Evolutionary conservation across 345 rosid genomes (phyloP).

Genomic region (Excoecaria agallocha): DNA sequence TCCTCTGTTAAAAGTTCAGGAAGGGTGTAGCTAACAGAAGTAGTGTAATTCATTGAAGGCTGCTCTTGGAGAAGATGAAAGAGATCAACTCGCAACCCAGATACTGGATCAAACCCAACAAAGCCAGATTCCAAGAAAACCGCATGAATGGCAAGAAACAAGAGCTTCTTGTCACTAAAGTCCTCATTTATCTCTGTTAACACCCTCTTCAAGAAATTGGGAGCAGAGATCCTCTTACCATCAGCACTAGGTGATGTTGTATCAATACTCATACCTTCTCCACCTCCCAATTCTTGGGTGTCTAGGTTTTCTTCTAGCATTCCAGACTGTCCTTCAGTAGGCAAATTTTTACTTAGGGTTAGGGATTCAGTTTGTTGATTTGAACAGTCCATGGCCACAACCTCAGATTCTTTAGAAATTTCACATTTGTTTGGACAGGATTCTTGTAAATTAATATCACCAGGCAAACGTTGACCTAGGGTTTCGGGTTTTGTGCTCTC

Average conservation of each 20-base stretch:
- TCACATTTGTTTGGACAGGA: slow-evolving; percentile 14
- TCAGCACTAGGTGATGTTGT: slow-evolving; percentile 10
- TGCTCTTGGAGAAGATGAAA: slow-evolving; percentile 45
- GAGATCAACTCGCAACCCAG: slow-evolving; percentile 37
- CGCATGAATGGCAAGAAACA: slow-evolving; percentile 61
- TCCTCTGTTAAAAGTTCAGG: slow-evolving; percentile 39
- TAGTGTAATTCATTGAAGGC: slow-evolving; percentile 27
- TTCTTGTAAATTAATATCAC: neutral
- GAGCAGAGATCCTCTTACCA: slow-evolving; percentile 43
- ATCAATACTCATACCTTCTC: slow-evolving; percentile 33
- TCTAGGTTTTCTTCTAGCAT: neutral
- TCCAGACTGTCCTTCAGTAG: neutral
- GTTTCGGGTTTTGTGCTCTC: neutral
- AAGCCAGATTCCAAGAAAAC: slow-evolving; percentile 74
- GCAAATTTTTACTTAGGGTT: slow-evolving; percentile 8
- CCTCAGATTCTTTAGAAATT: slow-evolving; percentile 4
- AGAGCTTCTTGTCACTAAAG: slow-evolving; percentile 35
- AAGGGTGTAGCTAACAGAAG: slow-evolving; percentile 55
- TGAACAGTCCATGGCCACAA: neutral
- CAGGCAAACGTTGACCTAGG: neutral
- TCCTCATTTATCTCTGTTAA: slow-evolving; percentile 42
- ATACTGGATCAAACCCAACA: slow-evolving; percentile 38
- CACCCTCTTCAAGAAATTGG: slow-evolving; percentile 55
- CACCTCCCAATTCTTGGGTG: slow-evolving; percentile 5
- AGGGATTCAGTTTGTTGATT: neutral